Evolutionary conservation across 2,329 filamentous ascomycete genomes (phyloP).

Genomic region (Coniochaeta prunicola): DNA sequence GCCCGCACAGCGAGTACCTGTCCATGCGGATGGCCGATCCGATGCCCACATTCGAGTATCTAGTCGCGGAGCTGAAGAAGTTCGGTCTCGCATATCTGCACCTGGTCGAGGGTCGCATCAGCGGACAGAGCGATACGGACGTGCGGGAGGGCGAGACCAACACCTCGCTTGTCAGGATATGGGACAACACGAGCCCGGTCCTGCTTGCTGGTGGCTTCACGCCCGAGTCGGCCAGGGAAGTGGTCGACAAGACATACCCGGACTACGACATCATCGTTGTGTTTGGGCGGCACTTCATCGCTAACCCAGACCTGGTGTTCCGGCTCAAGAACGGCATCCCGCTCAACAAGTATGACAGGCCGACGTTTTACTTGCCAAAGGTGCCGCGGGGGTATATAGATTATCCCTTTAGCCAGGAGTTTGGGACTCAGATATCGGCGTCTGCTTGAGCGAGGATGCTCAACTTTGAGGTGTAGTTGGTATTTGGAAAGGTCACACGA

Average conservation of each 20-base stretch:
- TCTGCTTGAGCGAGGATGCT: background rate
- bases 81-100: constrained; percentile 48
- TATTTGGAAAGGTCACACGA: too few species aligned
- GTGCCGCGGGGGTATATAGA: constrained; percentile 26
- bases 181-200: constrained; percentile 14
- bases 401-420: constrained; percentile 22
- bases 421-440: background rate
- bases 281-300: constrained; percentile 31
- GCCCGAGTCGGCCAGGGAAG: constrained; percentile 11
- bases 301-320: constrained; percentile 35
- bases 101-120: constrained; percentile 41
- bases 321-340: constrained; percentile 24
- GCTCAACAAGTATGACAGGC: constrained; percentile 24
- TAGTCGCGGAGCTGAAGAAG: constrained; percentile 40
- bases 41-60: constrained; percentile 47
- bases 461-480: too few species aligned
- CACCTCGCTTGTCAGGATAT: constrained; percentile 18
- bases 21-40: constrained; percentile 52
- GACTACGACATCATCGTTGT: constrained; percentile 19
- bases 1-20: constrained; percentile 49
- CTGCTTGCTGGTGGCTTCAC: constrained; percentile 19
- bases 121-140: constrained; percentile 13
- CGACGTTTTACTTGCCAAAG: constrained; percentile 27
- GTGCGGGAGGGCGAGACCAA: constrained; percentile 26
- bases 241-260: constrained; percentile 14